Evolutionary conservation across 176 grass and related monocot genomes (phyloP).

Genomic region (Eremochloa ophiuroides): DNA sequence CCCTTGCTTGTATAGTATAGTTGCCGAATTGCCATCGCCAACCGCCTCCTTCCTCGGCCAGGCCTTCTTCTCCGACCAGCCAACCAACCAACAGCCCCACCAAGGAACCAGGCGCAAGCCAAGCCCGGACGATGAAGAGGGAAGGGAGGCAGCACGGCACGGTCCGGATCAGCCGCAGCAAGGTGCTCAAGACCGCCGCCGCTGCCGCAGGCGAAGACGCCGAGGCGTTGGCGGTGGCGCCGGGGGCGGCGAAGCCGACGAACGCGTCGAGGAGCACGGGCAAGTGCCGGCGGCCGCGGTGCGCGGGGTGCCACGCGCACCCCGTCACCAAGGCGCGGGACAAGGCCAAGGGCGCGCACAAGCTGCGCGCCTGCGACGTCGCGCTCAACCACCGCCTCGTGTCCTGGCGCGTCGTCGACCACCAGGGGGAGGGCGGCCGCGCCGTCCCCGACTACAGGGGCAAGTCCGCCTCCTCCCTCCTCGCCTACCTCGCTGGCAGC

Average conservation of each 20-base stretch:
- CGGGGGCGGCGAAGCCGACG: slow-evolving; percentile 31
- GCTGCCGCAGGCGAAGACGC: neutral
- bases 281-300: slow-evolving; percentile 53
- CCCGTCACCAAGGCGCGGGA: slow-evolving; percentile 58
- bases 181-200: slow-evolving; percentile 19
- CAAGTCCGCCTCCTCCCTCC: slow-evolving; percentile 53
- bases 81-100: neutral
- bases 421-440: neutral
- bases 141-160: slow-evolving; percentile 75
- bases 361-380: slow-evolving; percentile 72
- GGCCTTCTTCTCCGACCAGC: neutral
- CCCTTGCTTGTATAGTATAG: neutral
- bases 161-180: slow-evolving; percentile 33
- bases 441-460: slow-evolving; percentile 34
- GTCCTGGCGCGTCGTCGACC: slow-evolving; percentile 63
- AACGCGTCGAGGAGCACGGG: slow-evolving; percentile 49
- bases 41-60: slow-evolving; percentile 14
- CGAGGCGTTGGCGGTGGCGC: neutral
- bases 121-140: slow-evolving; percentile 58
- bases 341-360: slow-evolving; percentile 74
- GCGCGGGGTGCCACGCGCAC: slow-evolving; percentile 58
- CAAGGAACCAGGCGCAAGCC: neutral
- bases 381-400: slow-evolving; percentile 74
- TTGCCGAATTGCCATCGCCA: slow-evolving; percentile 17
- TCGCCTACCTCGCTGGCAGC: slow-evolving; percentile 45